Evolutionary conservation across 164 flowering plant genomes (phyloP).

Genomic region (Annona squamosa): DNA sequence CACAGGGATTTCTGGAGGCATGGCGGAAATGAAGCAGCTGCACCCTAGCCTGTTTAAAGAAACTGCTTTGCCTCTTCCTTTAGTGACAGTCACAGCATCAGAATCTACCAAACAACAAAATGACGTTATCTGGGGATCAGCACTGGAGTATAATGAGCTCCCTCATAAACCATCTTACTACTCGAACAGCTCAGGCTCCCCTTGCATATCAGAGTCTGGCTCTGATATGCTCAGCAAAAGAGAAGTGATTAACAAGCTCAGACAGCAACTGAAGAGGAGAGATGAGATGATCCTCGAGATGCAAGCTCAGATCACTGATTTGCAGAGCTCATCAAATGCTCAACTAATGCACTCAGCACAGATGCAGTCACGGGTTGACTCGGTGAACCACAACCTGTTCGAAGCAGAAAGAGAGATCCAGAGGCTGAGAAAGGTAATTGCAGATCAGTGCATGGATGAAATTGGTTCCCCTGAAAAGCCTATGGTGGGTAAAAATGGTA

Average conservation of each 20-base stretch:
- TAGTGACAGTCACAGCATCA: constrained; percentile 42
- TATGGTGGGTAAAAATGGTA: constrained; percentile 27
- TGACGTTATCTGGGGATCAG: constrained; percentile 60
- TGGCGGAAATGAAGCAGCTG: constrained; percentile 32
- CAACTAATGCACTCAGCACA: constrained; percentile 50
- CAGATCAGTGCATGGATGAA: constrained; percentile 69
- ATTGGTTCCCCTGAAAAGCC: constrained; percentile 26
- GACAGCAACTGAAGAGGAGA: constrained; percentile 84
- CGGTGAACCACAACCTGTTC: constrained; percentile 61
- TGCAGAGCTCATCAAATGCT: constrained; percentile 53
- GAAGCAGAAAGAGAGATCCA: constrained; percentile 83
- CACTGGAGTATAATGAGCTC: constrained; percentile 73
- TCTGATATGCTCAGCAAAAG: constrained; percentile 81
- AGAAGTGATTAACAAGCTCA: constrained; percentile 78
- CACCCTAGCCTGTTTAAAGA: constrained; percentile 35
- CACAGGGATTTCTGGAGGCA: constrained; percentile 29
- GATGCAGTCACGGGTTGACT: constrained; percentile 65
- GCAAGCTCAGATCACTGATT: constrained; percentile 82
- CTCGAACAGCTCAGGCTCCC: constrained; percentile 80
- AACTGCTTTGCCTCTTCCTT: constrained; percentile 46
- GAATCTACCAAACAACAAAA: constrained; percentile 56
- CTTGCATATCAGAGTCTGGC: constrained; percentile 83
- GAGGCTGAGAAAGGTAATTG: constrained; percentile 77
- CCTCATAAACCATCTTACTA: constrained; percentile 68
- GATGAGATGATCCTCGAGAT: constrained; percentile 93